phyloP scores from a whole-genome alignment of 768 basidiomycete genomes.

The Leucosporidium creatinivorum region DNA sequence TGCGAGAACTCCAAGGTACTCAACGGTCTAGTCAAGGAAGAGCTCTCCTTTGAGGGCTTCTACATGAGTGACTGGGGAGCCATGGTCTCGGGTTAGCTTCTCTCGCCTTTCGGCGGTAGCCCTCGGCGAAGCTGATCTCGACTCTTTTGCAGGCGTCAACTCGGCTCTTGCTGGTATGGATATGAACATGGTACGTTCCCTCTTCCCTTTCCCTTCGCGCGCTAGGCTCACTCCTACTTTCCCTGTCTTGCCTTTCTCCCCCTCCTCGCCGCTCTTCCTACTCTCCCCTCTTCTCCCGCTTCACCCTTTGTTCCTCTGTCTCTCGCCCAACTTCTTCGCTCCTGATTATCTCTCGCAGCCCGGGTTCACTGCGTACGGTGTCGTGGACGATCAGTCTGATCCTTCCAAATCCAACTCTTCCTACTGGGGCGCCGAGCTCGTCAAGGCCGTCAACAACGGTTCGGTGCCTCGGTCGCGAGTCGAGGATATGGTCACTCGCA shows the following conservation, averaged over 20 bases:
- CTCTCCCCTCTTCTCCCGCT: background rate
- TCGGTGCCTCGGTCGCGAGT: slow-evolving; percentile 59
- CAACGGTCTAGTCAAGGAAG: slow-evolving; percentile 51
- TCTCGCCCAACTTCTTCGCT: too few species aligned
- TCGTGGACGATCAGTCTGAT: slow-evolving; percentile 1
- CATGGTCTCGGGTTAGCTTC: slow-evolving; percentile 37
- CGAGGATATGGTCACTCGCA: slow-evolving; percentile 60
- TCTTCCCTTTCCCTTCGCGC: background rate
- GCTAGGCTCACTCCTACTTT: too few species aligned
- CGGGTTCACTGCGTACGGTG: background rate
- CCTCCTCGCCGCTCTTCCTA: too few species aligned
- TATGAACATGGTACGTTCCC: background rate
- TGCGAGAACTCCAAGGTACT: slow-evolving; percentile 44
- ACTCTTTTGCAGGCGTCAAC: background rate
- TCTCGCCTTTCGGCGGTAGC: too few species aligned
- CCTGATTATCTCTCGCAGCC: background rate
- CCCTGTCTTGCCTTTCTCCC: too few species aligned
- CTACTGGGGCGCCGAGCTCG: slow-evolving; percentile 24
- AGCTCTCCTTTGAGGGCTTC: slow-evolving; percentile 57
- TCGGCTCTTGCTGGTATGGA: background rate
- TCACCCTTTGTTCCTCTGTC: too few species aligned
- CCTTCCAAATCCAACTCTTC: slow-evolving; percentile 12
- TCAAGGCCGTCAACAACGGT: slow-evolving; percentile 57
- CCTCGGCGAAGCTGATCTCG: slow-evolving; percentile 3
- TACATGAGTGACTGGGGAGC: slow-evolving; percentile 71